These are phyloP conservation scores for Pichia rugopelliculosa DNA, from an alignment of 805 yeast species.

Conservation along the genomic window DNA sequence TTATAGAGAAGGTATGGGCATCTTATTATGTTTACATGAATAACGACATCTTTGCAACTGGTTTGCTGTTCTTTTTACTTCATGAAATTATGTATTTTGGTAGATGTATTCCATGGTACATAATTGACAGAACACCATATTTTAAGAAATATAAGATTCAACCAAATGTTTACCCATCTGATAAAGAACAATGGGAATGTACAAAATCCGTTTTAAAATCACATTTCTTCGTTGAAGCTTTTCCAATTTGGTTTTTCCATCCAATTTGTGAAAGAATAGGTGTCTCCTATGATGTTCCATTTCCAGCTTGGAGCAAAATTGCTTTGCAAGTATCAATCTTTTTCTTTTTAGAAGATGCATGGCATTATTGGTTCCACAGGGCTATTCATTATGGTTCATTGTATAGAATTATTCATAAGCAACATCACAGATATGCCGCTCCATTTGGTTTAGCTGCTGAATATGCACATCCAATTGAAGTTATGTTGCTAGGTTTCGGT, in stretches of 20 bases:
- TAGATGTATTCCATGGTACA: slow-evolving; percentile 86
- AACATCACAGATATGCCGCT: slow-evolving; percentile 96
- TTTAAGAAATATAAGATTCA: slow-evolving; percentile 87
- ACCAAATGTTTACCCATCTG: slow-evolving; percentile 72
- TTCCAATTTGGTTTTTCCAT: slow-evolving; percentile 97
- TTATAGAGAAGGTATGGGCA: slow-evolving; percentile 73
- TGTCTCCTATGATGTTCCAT: slow-evolving; percentile 73
- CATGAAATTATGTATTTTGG: slow-evolving; percentile 92
- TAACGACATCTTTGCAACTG: slow-evolving; percentile 90
- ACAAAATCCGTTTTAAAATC: slow-evolving; percentile 74
- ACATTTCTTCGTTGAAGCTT: slow-evolving; percentile 87
- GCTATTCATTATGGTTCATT: slow-evolving; percentile 81
- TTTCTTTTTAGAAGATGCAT: slow-evolving; percentile 82
- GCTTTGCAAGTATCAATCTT: slow-evolving; percentile 62
- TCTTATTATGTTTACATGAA: slow-evolving; percentile 77
- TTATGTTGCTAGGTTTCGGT: slow-evolving; percentile 84
- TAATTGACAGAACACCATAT: slow-evolving; percentile 77
- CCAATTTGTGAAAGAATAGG: slow-evolving; percentile 81
- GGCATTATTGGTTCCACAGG: slow-evolving; percentile 97
- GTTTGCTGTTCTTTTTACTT: slow-evolving; percentile 67
- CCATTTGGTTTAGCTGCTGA: slow-evolving; percentile 97
- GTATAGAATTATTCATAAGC: slow-evolving; percentile 91
- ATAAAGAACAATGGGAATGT: slow-evolving; percentile 89
- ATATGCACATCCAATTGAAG: slow-evolving; percentile 95
- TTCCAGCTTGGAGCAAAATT: slow-evolving; percentile 61